Percentiles rank a stretch among this genome's conserved stretches.
phyloP scores from a whole-genome alignment of 208 protist species.

The Trypanosoma conorhini region DNA sequence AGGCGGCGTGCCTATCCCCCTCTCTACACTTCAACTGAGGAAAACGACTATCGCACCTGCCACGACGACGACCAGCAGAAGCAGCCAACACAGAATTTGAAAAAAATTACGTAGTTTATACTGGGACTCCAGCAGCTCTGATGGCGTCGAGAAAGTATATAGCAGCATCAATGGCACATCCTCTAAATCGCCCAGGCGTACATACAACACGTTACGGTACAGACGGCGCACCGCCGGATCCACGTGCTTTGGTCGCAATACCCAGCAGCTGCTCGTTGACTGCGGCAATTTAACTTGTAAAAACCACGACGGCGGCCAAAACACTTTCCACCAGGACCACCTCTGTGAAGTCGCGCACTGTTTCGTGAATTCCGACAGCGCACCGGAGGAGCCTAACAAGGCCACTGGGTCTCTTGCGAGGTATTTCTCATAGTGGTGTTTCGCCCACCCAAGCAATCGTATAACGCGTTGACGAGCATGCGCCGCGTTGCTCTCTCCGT shows the following conservation, averaged over 20 bases:
- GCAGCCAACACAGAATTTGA: background rate
- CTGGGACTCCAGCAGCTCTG: constrained; percentile 14
- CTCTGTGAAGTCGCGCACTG: background rate
- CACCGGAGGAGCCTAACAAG: background rate
- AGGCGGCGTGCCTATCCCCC: background rate
- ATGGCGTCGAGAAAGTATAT: constrained; percentile 9
- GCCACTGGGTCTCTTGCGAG: background rate
- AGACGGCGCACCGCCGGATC: constrained; percentile 56
- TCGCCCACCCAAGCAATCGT: constrained; percentile 27
- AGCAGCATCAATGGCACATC: constrained; percentile 30
- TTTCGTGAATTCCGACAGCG: constrained; percentile 13
- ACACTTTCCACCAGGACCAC: constrained; percentile 18
- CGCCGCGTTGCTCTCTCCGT: constrained; percentile 12
- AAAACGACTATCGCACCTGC: background rate
- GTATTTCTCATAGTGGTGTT: constrained; percentile 44
- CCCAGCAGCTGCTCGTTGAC: background rate
- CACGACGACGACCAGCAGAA: constrained; percentile 4
- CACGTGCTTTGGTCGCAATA: constrained; percentile 34
- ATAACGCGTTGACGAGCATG: constrained; percentile 39
- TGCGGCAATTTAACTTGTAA: background rate
- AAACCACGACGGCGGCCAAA: constrained; percentile 28
- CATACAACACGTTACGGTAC: constrained; percentile 12
- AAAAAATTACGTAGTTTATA: background rate
- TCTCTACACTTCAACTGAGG: background rate
- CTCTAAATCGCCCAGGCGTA: constrained; percentile 24